Conservation (phyloP, 1,284 basidiomycete genomes). For the Exobasidium cylindrosporum region DNA sequence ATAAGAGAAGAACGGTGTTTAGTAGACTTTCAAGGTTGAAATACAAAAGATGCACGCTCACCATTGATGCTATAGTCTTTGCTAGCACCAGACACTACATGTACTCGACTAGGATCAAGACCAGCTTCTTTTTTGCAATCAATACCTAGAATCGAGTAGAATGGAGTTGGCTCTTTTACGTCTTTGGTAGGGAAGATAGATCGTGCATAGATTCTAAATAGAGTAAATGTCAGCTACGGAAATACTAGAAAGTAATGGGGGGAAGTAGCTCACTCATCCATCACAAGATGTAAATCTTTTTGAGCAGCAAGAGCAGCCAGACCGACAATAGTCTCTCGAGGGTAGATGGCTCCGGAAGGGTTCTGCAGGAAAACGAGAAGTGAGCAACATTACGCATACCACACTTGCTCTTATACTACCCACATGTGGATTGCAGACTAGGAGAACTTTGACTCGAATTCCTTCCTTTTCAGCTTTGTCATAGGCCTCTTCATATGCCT, state of each 20-base stretch:
- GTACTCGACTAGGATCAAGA: constrained; percentile 26
- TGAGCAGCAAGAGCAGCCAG: constrained; percentile 34
- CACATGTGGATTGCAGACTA: constrained; percentile 43
- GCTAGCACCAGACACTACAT: constrained; percentile 39
- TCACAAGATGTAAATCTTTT: constrained; percentile 37
- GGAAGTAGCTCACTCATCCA: constrained; percentile 37
- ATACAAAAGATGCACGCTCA: constrained; percentile 2
- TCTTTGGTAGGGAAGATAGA: constrained; percentile 25
- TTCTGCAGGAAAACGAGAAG: constrained; percentile 12
- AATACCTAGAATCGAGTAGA: constrained; percentile 36
- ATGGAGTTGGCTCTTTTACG: constrained; percentile 20
- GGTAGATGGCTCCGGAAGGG: constrained; percentile 36
- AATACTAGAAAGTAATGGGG: neutral
- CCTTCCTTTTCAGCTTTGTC: constrained; percentile 20
- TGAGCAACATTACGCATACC: neutral
- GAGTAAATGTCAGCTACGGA: neutral
- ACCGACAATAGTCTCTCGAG: constrained; percentile 28
- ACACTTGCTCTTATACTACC: neutral
- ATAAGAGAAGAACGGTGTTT: neutral
- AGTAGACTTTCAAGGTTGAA: neutral
- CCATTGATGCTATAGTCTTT: constrained; percentile 46
- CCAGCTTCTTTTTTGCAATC: constrained; percentile 25
- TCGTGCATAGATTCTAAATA: constrained; percentile 34
- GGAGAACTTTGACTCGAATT: constrained; percentile 21
- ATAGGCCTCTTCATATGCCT: constrained; percentile 29